phyloP scores from a whole-genome alignment of 148 eudicot genomes.

The Oxyria digyna region DNA sequence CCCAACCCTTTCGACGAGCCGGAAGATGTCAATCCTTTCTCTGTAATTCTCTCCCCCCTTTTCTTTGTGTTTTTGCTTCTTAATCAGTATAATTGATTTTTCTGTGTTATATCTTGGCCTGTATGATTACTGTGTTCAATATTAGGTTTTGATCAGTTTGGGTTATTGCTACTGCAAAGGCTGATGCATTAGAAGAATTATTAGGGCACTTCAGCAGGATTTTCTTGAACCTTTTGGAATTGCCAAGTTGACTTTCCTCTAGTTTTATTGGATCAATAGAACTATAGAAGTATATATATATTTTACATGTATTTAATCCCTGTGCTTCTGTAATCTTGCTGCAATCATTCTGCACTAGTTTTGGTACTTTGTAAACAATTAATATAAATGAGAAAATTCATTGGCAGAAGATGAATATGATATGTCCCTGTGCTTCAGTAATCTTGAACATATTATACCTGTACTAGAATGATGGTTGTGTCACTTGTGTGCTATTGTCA shows the following conservation, averaged over 20 bases:
- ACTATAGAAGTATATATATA: background rate
- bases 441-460: background rate
- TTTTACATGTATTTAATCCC: background rate
- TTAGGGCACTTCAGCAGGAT: background rate
- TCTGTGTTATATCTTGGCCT: background rate
- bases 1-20: slow-evolving; percentile 73
- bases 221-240: background rate
- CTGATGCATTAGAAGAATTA: background rate
- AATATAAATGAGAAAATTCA: background rate
- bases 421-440: background rate
- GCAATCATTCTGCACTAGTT: background rate
- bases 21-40: slow-evolving; percentile 70
- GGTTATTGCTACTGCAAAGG: background rate
- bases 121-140: background rate
- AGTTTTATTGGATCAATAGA: background rate
- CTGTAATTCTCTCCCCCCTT: slow-evolving; percentile 23
- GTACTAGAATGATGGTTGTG: background rate
- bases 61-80: background rate
- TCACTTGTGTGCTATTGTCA: background rate
- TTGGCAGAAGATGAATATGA: background rate
- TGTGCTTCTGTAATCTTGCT: background rate
- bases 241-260: background rate
- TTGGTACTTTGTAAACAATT: background rate
- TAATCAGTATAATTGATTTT: background rate
- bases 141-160: background rate